These are phyloP conservation scores for Saccharomycopsis schoenii DNA, from an alignment of 805 yeast genomes.

Conservation along the genomic window DNA sequence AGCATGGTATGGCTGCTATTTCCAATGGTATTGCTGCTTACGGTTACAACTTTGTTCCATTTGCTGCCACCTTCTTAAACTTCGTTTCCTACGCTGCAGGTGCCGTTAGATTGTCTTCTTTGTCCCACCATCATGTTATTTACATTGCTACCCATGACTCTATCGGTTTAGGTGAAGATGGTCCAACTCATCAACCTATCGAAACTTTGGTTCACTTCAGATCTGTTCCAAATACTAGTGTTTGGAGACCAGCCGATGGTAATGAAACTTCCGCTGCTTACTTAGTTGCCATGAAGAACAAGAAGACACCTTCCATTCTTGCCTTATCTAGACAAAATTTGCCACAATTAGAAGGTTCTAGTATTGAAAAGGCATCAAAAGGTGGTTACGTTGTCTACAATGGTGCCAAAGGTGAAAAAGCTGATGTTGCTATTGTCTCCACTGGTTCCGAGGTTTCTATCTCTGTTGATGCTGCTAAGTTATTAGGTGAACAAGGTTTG, in stretches of 20 bases:
- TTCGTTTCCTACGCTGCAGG: slow-evolving; percentile 80
- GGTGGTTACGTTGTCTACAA: slow-evolving; percentile 84
- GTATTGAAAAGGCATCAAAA: slow-evolving; percentile 81
- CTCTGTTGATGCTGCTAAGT: slow-evolving; percentile 73
- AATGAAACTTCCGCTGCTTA: slow-evolving; percentile 82
- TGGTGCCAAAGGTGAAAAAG: slow-evolving; percentile 31
- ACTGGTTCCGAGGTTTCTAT: slow-evolving; percentile 93
- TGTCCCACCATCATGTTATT: slow-evolving; percentile 72
- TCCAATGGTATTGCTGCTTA: slow-evolving; percentile 94
- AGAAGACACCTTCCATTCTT: slow-evolving; percentile 59
- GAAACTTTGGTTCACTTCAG: slow-evolving; percentile 82
- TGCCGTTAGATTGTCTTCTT: slow-evolving; percentile 77
- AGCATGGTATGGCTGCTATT: slow-evolving; percentile 98
- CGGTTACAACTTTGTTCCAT: slow-evolving; percentile 74
- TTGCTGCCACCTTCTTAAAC: slow-evolving; percentile 97
- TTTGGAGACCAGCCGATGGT: slow-evolving; percentile 93
- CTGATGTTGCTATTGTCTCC: slow-evolving; percentile 70
- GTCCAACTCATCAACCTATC: slow-evolving; percentile 90
- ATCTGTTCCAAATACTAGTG: slow-evolving; percentile 72
- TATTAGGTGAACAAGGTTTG: slow-evolving; percentile 53
- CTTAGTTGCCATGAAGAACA: slow-evolving; percentile 50
- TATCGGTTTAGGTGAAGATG: slow-evolving; percentile 87
- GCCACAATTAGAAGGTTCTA: slow-evolving; percentile 89
- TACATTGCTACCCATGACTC: slow-evolving; percentile 91
- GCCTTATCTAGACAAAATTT: slow-evolving; percentile 81